phyloP scores from a whole-genome alignment of 345 rosid species.

The Angophora floribunda region DNA sequence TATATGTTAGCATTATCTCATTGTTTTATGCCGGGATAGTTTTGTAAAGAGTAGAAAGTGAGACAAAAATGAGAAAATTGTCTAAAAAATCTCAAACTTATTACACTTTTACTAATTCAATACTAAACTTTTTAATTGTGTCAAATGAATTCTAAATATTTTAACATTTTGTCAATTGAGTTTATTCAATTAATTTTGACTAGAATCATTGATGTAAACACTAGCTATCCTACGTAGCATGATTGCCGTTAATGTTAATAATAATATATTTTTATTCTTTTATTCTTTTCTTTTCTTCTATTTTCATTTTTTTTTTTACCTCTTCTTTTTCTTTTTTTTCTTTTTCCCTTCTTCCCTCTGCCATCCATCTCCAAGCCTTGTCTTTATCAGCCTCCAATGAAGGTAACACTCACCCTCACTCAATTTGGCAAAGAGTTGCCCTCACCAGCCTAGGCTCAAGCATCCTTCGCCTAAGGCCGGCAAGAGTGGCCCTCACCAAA shows the following conservation, averaged over 20 bases:
- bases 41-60: background rate
- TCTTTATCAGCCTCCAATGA: background rate
- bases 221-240: fast-evolving
- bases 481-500: background rate
- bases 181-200: fast-evolving
- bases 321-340: too few species aligned
- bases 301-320: too few species aligned
- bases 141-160: fast-evolving
- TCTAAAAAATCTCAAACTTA: too few species aligned
- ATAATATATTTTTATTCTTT: too few species aligned
- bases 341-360: background rate
- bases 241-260: fast-evolving
- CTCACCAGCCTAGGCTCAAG: background rate
- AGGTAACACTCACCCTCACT: background rate
- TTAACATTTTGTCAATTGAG: too few species aligned
- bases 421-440: background rate
- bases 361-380: background rate
- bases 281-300: fast-evolving
- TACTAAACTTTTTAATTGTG: too few species aligned
- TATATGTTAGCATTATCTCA: background rate
- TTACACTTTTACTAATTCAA: too few species aligned
- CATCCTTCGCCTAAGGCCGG: background rate
- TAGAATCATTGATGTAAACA: fast-evolving
- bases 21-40: background rate
- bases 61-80: background rate